A percentile compares a stretch with the other conserved stretches of the same genome.
Conservation (phyloP, 139 green algal species). For the Chlamydomonas incerta region DNA sequence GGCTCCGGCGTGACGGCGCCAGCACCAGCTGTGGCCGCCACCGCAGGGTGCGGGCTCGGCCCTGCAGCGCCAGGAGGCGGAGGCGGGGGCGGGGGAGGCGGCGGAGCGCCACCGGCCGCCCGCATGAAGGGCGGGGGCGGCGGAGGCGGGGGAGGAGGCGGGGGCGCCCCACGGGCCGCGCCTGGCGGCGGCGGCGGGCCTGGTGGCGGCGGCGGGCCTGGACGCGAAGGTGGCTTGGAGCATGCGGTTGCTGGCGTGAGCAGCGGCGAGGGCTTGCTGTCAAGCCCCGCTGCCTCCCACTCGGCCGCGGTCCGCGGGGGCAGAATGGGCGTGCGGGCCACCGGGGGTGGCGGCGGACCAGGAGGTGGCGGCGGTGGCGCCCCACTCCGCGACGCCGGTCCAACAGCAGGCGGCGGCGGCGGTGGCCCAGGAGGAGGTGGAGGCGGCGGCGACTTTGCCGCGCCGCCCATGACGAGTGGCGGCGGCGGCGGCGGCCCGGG, state of each 20-base stretch:
- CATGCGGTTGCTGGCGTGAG: not conserved
- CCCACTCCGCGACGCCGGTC: not conserved
- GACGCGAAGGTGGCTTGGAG: too few relatives aligned
- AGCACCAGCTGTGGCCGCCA: too few relatives aligned
- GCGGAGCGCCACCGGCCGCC: too few relatives aligned
- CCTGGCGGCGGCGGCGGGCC: too few relatives aligned
- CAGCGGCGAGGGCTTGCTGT: not conserved
- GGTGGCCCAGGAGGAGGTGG: conserved; percentile 30
- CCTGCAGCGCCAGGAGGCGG: too few relatives aligned
- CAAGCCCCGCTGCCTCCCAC: not conserved
- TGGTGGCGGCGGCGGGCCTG: too few relatives aligned
- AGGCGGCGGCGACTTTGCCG: not conserved
- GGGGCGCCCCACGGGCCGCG: too few relatives aligned
- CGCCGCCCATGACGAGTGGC: not conserved
- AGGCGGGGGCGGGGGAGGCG: not conserved
- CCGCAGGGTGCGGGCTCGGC: too few relatives aligned
- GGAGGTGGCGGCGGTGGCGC: not conserved
- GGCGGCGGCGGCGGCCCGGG: conserved; percentile 12
- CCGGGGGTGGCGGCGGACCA: not conserved
- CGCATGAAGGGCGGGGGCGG: not conserved
- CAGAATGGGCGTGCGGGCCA: too few relatives aligned
- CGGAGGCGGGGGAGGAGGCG: too few relatives aligned
- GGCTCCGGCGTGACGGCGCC: not conserved
- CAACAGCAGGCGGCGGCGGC: not conserved
- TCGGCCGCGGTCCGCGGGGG: too few relatives aligned